These are phyloP conservation scores for Citrullus colocynthis DNA, from an alignment of 306 rosid species.

Conservation along the genomic window DNA sequence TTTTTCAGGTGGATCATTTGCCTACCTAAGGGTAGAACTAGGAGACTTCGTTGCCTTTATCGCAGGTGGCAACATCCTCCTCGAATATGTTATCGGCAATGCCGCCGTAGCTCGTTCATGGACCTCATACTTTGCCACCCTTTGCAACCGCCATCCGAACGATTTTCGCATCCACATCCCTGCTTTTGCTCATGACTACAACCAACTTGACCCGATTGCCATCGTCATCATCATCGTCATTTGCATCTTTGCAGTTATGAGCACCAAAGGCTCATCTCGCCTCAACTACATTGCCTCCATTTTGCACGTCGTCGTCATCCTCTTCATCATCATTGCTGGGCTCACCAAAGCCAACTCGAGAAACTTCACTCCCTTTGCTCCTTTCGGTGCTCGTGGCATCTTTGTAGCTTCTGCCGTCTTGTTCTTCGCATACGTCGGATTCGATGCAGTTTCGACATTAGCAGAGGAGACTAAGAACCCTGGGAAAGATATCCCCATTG, in stretches of 20 bases:
- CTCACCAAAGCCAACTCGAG: slow-evolving; percentile 39
- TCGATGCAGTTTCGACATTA: slow-evolving; percentile 75
- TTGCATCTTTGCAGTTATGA: slow-evolving; percentile 40
- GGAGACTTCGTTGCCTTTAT: slow-evolving; percentile 76
- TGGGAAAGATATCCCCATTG: slow-evolving; percentile 63
- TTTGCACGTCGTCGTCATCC: slow-evolving; percentile 37
- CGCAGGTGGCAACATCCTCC: slow-evolving; percentile 75
- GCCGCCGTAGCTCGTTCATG: slow-evolving; percentile 78
- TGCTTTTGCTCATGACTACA: slow-evolving; percentile 10
- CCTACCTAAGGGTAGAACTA: slow-evolving; percentile 68
- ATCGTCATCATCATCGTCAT: slow-evolving; percentile 27
- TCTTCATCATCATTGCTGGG: slow-evolving; percentile 67
- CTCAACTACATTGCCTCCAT: slow-evolving; percentile 65
- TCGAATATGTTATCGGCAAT: slow-evolving; percentile 44
- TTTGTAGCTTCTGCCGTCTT: slow-evolving; percentile 60
- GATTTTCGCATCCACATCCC: slow-evolving; percentile 43
- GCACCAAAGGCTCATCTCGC: slow-evolving; percentile 76
- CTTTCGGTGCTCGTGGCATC: slow-evolving; percentile 32
- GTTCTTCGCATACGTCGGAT: slow-evolving; percentile 77
- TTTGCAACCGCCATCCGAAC: slow-evolving; percentile 30
- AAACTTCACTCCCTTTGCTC: slow-evolving; percentile 32
- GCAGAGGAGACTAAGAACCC: slow-evolving; percentile 89
- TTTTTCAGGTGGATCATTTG: slow-evolving; percentile 68
- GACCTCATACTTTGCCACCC: slow-evolving; percentile 82
- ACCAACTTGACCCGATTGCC: slow-evolving; percentile 61